Percentiles rank a stretch among this genome's conserved stretches.
Conservation (phyloP, 2,329 filamentous ascomycete genomes). For the Paraconiothyrium brasiliense region DNA sequence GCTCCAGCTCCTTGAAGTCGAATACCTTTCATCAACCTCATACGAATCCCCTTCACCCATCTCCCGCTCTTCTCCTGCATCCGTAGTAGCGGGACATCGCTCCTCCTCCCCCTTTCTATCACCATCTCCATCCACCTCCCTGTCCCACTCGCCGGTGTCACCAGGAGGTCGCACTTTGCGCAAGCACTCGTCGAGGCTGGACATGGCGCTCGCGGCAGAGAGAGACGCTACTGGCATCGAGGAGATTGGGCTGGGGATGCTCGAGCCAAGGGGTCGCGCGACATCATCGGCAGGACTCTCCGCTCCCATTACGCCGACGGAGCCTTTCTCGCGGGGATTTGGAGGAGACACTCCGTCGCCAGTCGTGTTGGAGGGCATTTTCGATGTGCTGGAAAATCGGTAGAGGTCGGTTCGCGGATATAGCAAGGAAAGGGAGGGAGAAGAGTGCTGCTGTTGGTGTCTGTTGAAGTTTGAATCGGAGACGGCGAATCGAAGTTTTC, state of each 20-base stretch:
- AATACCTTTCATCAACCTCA: neutral
- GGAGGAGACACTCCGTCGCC: neutral
- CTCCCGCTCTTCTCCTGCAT: neutral
- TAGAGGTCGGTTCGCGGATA: neutral
- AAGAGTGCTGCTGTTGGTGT: too few species aligned
- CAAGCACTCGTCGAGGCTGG: neutral
- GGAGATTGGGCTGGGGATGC: neutral
- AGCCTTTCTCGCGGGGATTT: neutral
- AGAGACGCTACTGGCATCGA: neutral
- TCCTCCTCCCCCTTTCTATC: neutral
- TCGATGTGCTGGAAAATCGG: neutral
- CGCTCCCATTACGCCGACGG: neutral
- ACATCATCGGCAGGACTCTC: neutral
- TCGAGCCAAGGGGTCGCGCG: neutral
- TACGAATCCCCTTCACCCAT: neutral
- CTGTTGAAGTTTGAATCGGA: too few species aligned
- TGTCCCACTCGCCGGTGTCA: neutral
- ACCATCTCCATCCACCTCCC: neutral
- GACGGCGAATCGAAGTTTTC: too few species aligned
- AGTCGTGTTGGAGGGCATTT: neutral
- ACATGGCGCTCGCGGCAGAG: neutral
- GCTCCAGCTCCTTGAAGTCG: neutral
- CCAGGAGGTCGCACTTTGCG: neutral
- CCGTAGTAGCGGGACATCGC: neutral
- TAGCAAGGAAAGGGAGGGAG: too few species aligned